Evolutionary conservation across 179 eudicot genomes (phyloP).

Genomic region (Heliamphora pulchella): DNA sequence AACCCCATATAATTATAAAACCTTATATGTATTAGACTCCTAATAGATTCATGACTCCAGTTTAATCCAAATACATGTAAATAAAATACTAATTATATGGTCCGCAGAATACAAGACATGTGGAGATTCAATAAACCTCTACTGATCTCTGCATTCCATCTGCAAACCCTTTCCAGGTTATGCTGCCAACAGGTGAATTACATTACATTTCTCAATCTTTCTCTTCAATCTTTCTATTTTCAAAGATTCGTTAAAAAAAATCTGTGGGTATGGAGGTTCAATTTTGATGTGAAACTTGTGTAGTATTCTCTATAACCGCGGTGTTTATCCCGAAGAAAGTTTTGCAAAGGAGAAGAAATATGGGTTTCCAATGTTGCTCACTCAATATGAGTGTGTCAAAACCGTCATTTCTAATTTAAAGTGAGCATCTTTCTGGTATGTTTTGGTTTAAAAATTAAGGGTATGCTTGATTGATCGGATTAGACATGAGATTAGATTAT

Average conservation of each 20-base stretch:
- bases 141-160: constrained; percentile 6
- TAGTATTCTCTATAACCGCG: constrained; percentile 87
- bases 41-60: too few species aligned
- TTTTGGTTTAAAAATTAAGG: not conserved
- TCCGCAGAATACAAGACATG: too few species aligned
- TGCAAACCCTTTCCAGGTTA: constrained; percentile 51
- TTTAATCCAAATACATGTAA: too few species aligned
- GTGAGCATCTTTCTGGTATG: constrained; percentile 74
- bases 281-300: constrained; percentile 9
- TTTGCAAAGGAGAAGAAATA: constrained; percentile 81
- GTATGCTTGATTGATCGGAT: too few species aligned
- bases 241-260: too few species aligned
- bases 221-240: too few species aligned
- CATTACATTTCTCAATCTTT: too few species aligned
- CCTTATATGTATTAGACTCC: too few species aligned
- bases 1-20: too few species aligned
- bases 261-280: not conserved
- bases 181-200: constrained; percentile 78
- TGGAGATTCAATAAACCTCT: not conserved
- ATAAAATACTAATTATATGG: too few species aligned
- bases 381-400: constrained; percentile 88
- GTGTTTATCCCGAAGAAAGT: constrained; percentile 89
- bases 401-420: constrained; percentile 67
- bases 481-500: too few species aligned
- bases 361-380: constrained; percentile 83